These are phyloP conservation scores for Tuber aestivum DNA, from an alignment of 495 filamentous ascomycete species.

Conservation along the genomic window DNA sequence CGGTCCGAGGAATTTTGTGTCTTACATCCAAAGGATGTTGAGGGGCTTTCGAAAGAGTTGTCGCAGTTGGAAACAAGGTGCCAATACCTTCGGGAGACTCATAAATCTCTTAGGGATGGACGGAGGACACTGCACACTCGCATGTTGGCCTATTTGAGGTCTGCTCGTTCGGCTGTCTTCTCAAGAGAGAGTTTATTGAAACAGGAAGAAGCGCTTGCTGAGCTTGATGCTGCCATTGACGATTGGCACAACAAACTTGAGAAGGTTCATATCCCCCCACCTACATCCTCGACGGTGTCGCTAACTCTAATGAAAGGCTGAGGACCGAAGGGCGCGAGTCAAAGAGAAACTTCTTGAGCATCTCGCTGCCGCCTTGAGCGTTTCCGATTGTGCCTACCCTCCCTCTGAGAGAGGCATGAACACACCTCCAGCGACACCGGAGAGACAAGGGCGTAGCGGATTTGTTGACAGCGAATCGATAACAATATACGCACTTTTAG, in stretches of 20 bases:
- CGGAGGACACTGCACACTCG: constrained; percentile 62
- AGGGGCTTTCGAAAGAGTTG: constrained; percentile 62
- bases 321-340: constrained; percentile 62
- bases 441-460: constrained; percentile 33
- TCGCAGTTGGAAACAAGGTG: constrained; percentile 63
- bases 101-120: constrained; percentile 60
- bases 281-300: neutral
- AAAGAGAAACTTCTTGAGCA: constrained; percentile 74
- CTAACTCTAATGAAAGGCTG: constrained; percentile 47
- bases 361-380: constrained; percentile 54
- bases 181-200: constrained; percentile 63
- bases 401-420: constrained; percentile 11
- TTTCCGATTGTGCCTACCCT: constrained; percentile 20
- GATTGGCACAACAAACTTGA: constrained; percentile 69
- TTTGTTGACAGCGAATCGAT: constrained; percentile 31
- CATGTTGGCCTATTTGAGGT: constrained; percentile 63
- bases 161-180: constrained; percentile 57
- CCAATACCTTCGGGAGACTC: constrained; percentile 64
- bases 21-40: constrained; percentile 60
- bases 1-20: constrained; percentile 64
- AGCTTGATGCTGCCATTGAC: constrained; percentile 67
- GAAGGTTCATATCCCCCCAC: constrained; percentile 31
- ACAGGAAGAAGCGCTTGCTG: constrained; percentile 66
- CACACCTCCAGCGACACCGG: constrained; percentile 47
- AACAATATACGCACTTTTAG: constrained; percentile 55